Evolutionary conservation across 306 rosid species (phyloP), one percentile per base, ranked within the genome.

Genomic region (Malus fusca): DNA sequence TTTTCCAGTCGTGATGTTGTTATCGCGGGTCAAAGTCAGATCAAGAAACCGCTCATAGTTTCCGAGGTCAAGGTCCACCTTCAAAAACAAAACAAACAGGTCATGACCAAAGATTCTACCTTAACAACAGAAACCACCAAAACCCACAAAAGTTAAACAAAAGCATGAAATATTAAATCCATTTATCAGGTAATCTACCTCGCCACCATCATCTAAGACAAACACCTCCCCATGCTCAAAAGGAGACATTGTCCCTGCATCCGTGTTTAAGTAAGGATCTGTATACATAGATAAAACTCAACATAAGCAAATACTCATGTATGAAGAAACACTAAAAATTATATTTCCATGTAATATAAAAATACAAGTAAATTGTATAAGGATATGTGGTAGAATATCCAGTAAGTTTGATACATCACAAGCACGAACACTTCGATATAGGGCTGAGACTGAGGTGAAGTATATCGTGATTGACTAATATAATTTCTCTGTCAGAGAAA

Each of bases 31-130:
- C 69, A 92, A 75, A 63, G 88, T 92, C 72, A 85, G 71, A 76
- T 92, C 97, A 69, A 90, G 75, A 84, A 92, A 92, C 42, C 96
- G 93, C 79, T 92, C 96, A 83, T 92, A 92, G 81, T 92, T 92
- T 75, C 97, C 97, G 19, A 92, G 96, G 81, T 92, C 97, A 69
- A 92, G 96, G 88, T 92, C 97, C 79, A 92, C 97, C 96, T 92
- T 77, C 84, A 79, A 53, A 82, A 73, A 51, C 51, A 42, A 6
- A 82, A 73, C 66, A 35, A 13, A 15, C 4, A 33, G 77, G 40
- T 72, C 76, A 51, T 62, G 23, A 19, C 58, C 68, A 74, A 53
- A 59, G 43, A 59, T 51, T 23, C 19, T 66, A 22, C 15, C 8
- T 28, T 22, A 68, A 48, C 15, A 63, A 25, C 55, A 56, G 56